Base-by-base conservation (phyloP, 2,329 filamentous ascomycete genomes). In the Cercospora sp. region DNA sequence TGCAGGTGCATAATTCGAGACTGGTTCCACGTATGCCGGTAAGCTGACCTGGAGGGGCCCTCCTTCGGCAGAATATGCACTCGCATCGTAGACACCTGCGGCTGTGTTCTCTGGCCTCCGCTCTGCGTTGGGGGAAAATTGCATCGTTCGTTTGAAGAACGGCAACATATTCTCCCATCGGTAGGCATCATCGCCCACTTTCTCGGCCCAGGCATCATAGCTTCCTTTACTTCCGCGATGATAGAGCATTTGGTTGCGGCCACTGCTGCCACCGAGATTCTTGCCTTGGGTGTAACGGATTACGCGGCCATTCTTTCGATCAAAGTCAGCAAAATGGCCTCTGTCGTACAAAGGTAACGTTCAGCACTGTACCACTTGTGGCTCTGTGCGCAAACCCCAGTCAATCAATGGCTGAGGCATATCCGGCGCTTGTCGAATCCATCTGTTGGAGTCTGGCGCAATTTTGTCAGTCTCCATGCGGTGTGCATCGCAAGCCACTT, bases 161-260 rank as follows among this genome's bases (percentile, higher is more conserved):
- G 83, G 79, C 67, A 85, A 81, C 87, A 90, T 89, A 67, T 86
- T 87, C 0, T 79, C 78, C 0, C 87, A 79, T 0, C 80, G 79
- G 87, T 88, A 90, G 0, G 86, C 86, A 1, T 77, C 71, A 72
- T 91, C 88, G 2, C 88, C 88, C 1, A 88, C 90, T 24, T 89
- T 74, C 16, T 79, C 77, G 2, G 84, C 85, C 77, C 79, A 81
- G 37, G 53, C 67, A 59, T 79, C 70, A 69, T 79, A 75, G 13
- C 74, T 73, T 10, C 73, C 78, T 12, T 69, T 67, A 3, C 77
- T 78, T 1, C 74, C 72, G 13, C 78, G 71, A 34, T 75, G 74
- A 40, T 73, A 76, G 55, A 72, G 70, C 72, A 75, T 73, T 61
- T 74, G 70, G 34, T 75, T 74, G 5, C 70, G 67, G 6, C 70